Base-by-base conservation (phyloP, 2,329 filamentous ascomycete species). In the Aureobasidium sp. region DNA sequence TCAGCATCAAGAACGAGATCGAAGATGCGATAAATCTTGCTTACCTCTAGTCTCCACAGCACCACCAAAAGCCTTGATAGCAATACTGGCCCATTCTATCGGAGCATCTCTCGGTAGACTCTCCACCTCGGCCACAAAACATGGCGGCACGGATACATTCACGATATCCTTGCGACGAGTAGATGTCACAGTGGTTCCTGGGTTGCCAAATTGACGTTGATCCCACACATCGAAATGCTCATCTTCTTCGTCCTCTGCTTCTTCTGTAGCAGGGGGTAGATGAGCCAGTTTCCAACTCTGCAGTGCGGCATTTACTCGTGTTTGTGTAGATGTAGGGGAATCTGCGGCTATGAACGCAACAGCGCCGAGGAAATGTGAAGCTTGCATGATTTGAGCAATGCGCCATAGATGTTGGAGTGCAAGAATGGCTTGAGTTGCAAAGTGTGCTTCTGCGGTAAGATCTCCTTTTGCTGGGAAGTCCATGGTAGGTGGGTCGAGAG, bases 341-440 rank as follows among this genome's bases (percentile, higher is more conserved):
- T 59, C n/a, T 4, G 47, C 48, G 2, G 86, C 80, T 62, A 96
- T 81, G 71, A 91, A 96, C 0, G 87, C 90, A 52, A 96, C 84
- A 1, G 83, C 88, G 64, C 86, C 87, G 5, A 83, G 82, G 88
- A 90, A 96, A 79, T 85, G 87, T 62, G 84, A 79, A 3, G 95
- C 86, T 60, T 84, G 78, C 79, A 88, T 87, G 44, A 87, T 87
- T 47, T 80, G 73, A 0, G 87, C 92, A 59, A 99, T 87, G 43
- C 93, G 85, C 85, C 88, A 92, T 27, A 97, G 82, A 73, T 97
- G 93, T 73, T 99, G 94, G 13, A 97, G 79, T 1, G 92, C 84
- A 5, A 99, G 80, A 0, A 84, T 78, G 6, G 87, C 79, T 70
- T 92, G 87, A 34, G 73, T 36, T 73, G 71, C 65, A 86, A 82